Conservation (phyloP, 1,139 yeast genomes). For the Diutina siamensis region DNA sequence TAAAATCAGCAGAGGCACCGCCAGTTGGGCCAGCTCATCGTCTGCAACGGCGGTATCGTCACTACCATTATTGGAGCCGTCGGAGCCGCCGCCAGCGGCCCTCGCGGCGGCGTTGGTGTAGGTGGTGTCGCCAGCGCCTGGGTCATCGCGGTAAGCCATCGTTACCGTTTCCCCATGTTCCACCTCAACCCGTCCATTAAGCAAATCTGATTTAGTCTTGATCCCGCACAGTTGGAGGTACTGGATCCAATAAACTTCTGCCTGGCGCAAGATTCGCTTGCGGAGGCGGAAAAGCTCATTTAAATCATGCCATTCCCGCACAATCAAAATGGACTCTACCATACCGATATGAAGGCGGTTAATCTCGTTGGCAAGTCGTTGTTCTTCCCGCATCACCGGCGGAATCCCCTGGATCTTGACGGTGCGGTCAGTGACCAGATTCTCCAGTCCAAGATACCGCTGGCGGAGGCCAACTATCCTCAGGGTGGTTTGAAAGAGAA, state of each 20-base stretch:
- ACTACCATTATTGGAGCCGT: too few species aligned
- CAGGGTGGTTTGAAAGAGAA: conserved; percentile 54
- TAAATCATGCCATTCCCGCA: conserved; percentile 74
- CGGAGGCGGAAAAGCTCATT: conserved; percentile 56
- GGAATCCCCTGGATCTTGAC: conserved; percentile 89
- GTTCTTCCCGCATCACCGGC: conserved; percentile 59
- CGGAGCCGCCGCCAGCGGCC: too few species aligned
- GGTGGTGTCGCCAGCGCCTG: too few species aligned
- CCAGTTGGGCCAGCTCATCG: not conserved
- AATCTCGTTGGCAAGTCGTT: conserved; percentile 57
- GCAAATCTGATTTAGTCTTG: conserved; percentile 19
- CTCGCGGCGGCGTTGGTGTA: too few species aligned
- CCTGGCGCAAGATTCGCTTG: conserved; percentile 34
- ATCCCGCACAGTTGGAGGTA: conserved; percentile 39
- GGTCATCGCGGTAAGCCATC: not conserved
- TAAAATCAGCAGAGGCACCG: not conserved
- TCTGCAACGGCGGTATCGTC: too few species aligned
- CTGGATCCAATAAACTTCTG: conserved; percentile 71
- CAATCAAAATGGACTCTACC: conserved; percentile 65
- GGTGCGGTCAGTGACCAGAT: conserved; percentile 87
- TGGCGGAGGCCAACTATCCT: conserved; percentile 71
- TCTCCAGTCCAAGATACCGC: conserved; percentile 73
- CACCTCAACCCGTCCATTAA: conserved; percentile 9
- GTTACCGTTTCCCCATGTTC: not conserved
- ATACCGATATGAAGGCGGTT: conserved; percentile 71